Base-by-base conservation (phyloP, 306 rosid species). In the Crotalaria pallida region DNA sequence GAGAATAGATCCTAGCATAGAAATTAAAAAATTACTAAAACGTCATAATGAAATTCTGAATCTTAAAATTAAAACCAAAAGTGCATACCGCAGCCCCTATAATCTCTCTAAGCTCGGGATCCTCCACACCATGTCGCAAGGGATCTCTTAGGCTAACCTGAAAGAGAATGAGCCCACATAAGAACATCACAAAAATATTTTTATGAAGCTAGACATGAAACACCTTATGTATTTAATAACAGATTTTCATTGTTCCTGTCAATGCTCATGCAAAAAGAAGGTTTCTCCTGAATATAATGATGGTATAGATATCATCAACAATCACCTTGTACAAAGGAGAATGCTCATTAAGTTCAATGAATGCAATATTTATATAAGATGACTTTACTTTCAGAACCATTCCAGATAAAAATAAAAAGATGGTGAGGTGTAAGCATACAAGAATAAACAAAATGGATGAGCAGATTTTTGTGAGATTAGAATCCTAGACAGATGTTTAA, bases 91-190 rank as follows among this genome's bases (percentile, higher is more conserved):
- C 98, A 45, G 92, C 91, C 36, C 84, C 86, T 26, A 88, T 94
- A 69, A 94, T 83, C 82, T 87, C 87, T 69, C 76, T 74, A 10
- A 94, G 96, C 61, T 81, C 92, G 2, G 78, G 68, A 81, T 94
- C 95, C 36, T 88, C 86, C 31, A 87, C 96, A 52, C 96, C 97
- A 0, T 26, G 13, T 47, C 95, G 88, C 69, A 94, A 75, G 44
- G 98, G 98, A 79, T 90, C 97, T 77, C 96, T 90, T 84, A 94
- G 84, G 84, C 96, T 88, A 76, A 90, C 88, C 98, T 94, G 82
- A 62, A 82, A 72, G 65, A 60, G 55, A 41, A 41, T 10, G 1
- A 34, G 13, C 38, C 18, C 26, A 19, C 24, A 31, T 61, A 59
- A 74, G 68, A 53, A 74, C 15, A 7, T 47, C 60, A 58, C 16